Evolutionary conservation across 108 stramenopile species (phyloP).

Genomic region (Pseudonitzschia delicatissima): DNA sequence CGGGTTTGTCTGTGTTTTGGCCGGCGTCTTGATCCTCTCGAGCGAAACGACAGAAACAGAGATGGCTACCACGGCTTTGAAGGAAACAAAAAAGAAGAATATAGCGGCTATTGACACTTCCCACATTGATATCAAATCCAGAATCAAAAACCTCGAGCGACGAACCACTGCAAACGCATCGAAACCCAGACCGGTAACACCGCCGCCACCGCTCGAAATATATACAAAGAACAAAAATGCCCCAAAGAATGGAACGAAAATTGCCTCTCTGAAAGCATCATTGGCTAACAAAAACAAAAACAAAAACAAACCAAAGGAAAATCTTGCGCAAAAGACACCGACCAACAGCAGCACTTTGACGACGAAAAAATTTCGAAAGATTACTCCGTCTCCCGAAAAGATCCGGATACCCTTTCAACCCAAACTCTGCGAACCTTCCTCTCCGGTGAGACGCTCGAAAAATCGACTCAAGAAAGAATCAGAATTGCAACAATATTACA

Average conservation of each 20-base stretch:
- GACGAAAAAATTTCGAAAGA: not conserved
- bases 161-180: not conserved
- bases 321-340: not conserved
- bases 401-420: too few species aligned
- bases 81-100: not conserved
- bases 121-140: not conserved
- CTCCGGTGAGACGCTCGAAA: not conserved
- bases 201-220: not conserved
- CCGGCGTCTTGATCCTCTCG: slow-evolving; percentile 38
- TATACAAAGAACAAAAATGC: not conserved
- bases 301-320: not conserved
- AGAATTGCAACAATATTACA: slow-evolving; percentile 9
- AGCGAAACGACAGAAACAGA: slow-evolving; percentile 6
- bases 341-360: not conserved
- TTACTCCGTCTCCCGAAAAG: too few species aligned
- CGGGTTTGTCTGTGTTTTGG: slow-evolving; percentile 43
- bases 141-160: not conserved
- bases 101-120: not conserved
- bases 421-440: not conserved
- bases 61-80: not conserved
- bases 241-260: not conserved
- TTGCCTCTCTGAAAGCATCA: not conserved
- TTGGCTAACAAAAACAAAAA: not conserved
- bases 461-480: slow-evolving; percentile 1
- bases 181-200: not conserved